A percentile compares a stretch with the other conserved stretches of the same genome.
Conservation (phyloP, 106 monocot genomes). For the Platanthera guangdongensis region DNA sequence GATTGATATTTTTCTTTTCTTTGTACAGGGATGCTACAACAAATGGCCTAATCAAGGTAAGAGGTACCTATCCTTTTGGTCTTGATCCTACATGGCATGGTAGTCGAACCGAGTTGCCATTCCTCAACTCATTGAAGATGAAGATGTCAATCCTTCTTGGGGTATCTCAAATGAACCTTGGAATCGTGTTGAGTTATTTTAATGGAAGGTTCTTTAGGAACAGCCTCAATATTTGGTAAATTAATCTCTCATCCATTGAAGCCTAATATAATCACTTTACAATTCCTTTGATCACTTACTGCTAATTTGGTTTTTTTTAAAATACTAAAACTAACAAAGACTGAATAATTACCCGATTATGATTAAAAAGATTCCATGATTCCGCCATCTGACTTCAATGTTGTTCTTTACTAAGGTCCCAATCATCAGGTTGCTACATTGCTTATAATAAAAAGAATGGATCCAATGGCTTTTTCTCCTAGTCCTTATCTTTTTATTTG, state of each 20-base stretch:
- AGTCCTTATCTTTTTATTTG: neutral
- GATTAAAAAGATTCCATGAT: neutral
- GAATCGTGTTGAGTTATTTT: slow-evolving; percentile 86
- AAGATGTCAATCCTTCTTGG: slow-evolving; percentile 99
- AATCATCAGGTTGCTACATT: neutral
- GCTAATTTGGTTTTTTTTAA: neutral
- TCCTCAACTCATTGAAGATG: slow-evolving; percentile 98
- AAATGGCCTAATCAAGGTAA: slow-evolving; percentile 64
- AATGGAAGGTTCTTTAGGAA: slow-evolving; percentile 80
- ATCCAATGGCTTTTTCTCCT: neutral
- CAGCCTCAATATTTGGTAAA: slow-evolving; percentile 85
- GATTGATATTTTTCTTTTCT: neutral
- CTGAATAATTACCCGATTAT: neutral
- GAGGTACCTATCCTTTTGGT: slow-evolving; percentile 83
- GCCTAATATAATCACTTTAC: neutral
- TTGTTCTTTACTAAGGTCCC: neutral
- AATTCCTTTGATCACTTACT: neutral
- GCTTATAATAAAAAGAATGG: neutral
- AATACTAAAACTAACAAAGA: neutral
- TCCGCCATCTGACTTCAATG: neutral
- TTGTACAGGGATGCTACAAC: slow-evolving; percentile 70
- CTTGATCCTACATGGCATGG: slow-evolving; percentile 94
- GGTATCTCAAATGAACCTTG: slow-evolving; percentile 98
- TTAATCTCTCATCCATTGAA: neutral
- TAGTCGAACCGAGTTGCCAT: slow-evolving; percentile 89